phyloP scores from a whole-genome alignment of 163 green algal genomes.

The Scenedesmus sp. region DNA sequence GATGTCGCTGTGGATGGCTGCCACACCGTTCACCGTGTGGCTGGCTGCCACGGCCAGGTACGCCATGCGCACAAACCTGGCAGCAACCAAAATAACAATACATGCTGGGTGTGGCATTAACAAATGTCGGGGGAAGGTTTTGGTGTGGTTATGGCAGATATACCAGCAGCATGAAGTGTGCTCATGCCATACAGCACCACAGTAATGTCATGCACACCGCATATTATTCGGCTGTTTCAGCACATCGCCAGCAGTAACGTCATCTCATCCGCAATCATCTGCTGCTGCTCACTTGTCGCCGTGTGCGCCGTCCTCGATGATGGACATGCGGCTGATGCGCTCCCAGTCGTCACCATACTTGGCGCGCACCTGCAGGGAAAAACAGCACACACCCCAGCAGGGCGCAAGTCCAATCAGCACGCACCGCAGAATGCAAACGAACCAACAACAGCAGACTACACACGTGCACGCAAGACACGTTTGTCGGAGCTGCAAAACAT shows the following conservation, averaged over 20 bases:
- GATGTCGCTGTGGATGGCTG: conserved; percentile 97
- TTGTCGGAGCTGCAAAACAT: no score
- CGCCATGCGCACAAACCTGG: conserved; percentile 90
- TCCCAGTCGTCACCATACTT: conserved; percentile 91
- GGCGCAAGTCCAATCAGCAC: no score
- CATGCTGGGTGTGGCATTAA: not conserved
- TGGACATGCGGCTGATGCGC: conserved; percentile 91
- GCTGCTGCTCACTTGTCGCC: conserved; percentile 81
- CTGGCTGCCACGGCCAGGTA: conserved; percentile 93
- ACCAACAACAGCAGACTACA: no score
- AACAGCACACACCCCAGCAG: no score
- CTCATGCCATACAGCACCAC: no score
- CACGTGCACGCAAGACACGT: no score
- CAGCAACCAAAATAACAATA: no score
- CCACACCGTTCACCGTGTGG: conserved; percentile 96
- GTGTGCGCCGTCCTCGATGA: conserved; percentile 93
- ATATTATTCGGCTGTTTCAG: not conserved
- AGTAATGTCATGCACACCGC: no score
- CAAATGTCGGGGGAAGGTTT: not conserved
- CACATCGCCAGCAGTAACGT: not conserved
- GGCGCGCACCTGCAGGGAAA: conserved; percentile 55
- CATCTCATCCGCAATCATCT: not conserved
- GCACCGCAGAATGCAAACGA: no score
- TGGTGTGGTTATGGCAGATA: not conserved
- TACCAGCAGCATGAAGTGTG: not conserved